Evolutionary conservation across 352 stramenopile species (phyloP).

Genomic region (Lagenidium giganteum): DNA sequence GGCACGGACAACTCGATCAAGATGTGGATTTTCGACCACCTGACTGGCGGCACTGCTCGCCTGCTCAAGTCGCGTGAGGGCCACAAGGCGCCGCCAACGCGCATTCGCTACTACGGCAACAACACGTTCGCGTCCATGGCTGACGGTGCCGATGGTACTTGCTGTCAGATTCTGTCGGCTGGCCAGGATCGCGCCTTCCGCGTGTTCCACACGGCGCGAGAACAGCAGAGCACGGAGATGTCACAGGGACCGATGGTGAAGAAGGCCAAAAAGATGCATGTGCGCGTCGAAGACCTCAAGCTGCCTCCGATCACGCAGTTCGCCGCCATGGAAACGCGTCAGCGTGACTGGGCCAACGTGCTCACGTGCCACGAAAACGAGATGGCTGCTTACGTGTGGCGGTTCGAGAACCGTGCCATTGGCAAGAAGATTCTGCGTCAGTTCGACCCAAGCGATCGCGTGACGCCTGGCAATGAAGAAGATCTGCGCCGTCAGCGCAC

Average conservation of each 20-base stretch:
- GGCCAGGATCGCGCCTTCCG: slow-evolving; percentile 88
- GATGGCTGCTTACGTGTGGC: slow-evolving; percentile 93
- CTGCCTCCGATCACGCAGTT: slow-evolving; percentile 91
- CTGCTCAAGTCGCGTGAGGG: slow-evolving; percentile 88
- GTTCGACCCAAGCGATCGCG: slow-evolving; percentile 74
- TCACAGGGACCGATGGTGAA: slow-evolving; percentile 90
- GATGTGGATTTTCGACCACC: slow-evolving; percentile 92
- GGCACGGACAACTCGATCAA: slow-evolving; percentile 90
- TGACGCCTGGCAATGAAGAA: slow-evolving; percentile 50
- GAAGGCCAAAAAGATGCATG: slow-evolving; percentile 84
- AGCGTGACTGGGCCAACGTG: slow-evolving; percentile 91
- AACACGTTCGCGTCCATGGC: slow-evolving; percentile 82
- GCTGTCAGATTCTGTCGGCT: slow-evolving; percentile 87
- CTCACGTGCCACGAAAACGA: slow-evolving; percentile 94
- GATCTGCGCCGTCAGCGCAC: slow-evolving; percentile 61
- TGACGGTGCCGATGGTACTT: slow-evolving; percentile 79
- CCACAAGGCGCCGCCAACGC: slow-evolving; percentile 78
- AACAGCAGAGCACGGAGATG: slow-evolving; percentile 88
- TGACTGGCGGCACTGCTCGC: slow-evolving; percentile 70
- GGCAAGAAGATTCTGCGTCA: slow-evolving; percentile 89
- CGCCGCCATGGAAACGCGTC: slow-evolving; percentile 85
- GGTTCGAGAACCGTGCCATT: slow-evolving; percentile 89
- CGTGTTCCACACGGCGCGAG: slow-evolving; percentile 87
- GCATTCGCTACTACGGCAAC: slow-evolving; percentile 90
- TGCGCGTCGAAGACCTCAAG: slow-evolving; percentile 84